Base-by-base conservation (phyloP, 805 yeast genomes). In the Starmerella scarabaei region DNA sequence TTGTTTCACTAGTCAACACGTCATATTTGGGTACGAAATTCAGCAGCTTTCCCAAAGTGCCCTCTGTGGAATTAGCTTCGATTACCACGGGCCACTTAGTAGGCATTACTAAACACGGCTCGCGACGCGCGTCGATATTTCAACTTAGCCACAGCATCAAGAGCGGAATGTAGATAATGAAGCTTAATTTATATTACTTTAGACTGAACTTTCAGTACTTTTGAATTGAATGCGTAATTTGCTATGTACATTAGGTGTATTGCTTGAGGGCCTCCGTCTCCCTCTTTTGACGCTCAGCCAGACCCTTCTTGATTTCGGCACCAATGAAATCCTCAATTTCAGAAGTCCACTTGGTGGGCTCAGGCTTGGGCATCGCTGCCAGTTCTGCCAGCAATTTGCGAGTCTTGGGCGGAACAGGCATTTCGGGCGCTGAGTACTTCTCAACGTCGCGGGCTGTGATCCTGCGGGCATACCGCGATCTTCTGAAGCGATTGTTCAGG, bases 371-470 rank as follows among this genome's bases (percentile, higher is more conserved):
- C 53, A 52, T 36, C 35, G 49, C 53, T 43, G 44, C 53, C 41
- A 55, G 45, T 36, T 53, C 52, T 33, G 49, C 52, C 31, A 66
- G 61, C 36, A 59, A 57, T 50, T 69, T 59, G 33, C 59, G 60
- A 21, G 69, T 60, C 16, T 63, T 63, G 48, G 73, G 73, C 11
- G 81, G 67, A 45, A 73, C 60, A 35, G 94, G 94, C 91, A 83
- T 83, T 45, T 67, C 62, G 39, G 93, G 93, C 15, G 82, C 74
- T 15, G 66, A 66, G 53, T 79, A 64, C 49, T 66, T 71, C 51
- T 73, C 71, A 32, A 78, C 69, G 52, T 81, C 85, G 29, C 68
- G 60, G 47, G 69, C 76, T 9, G 77, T 68, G 44, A 85, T 63
- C 51, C 69, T 68, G 47, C 73, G 77, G 9, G 55, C 57, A 37